Evolutionary conservation across 331 rosid species (phyloP).

Genomic region (Malus hybrid): DNA sequence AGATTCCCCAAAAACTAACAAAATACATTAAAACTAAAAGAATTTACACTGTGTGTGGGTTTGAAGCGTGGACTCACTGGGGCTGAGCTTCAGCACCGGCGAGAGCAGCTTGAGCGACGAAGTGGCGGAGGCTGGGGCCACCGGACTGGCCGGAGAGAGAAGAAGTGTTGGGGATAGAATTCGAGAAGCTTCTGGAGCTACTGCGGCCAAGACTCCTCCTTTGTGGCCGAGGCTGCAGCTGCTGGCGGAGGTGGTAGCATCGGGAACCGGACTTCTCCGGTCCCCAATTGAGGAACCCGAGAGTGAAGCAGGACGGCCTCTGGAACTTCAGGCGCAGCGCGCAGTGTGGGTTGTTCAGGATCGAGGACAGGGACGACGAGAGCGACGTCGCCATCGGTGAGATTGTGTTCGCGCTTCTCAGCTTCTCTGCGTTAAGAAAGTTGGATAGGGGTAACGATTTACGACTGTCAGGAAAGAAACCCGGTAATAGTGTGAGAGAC

Average conservation of each 20-base stretch:
- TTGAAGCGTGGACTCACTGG: constrained; percentile 29
- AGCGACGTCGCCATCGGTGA: constrained; percentile 41
- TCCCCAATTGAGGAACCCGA: constrained; percentile 20
- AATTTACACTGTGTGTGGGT: too few species aligned
- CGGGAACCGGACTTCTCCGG: constrained; percentile 14
- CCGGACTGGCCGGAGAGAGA: constrained; percentile 17
- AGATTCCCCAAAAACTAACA: background rate
- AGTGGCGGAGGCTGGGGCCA: constrained; percentile 33
- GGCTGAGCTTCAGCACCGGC: constrained; percentile 44
- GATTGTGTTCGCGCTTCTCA: background rate
- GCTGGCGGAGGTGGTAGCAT: constrained; percentile 5
- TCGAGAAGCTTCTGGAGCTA: constrained; percentile 38
- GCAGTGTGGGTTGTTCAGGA: constrained; percentile 44
- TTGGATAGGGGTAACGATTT: constrained; percentile 1
- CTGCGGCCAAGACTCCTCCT: constrained; percentile 6
- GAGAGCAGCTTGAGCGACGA: constrained; percentile 47
- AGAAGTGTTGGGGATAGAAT: background rate
- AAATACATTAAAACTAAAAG: background rate
- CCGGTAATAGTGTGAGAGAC: background rate
- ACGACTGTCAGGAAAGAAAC: background rate
- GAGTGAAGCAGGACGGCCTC: constrained; percentile 29
- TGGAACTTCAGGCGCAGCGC: constrained; percentile 41
- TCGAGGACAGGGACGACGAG: constrained; percentile 47
- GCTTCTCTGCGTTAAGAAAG: background rate
- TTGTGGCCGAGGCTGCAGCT: constrained; percentile 14